phyloP scores from a whole-genome alignment of 2,329 filamentous ascomycete genomes.

The Hirsutella rhossiliensis region DNA sequence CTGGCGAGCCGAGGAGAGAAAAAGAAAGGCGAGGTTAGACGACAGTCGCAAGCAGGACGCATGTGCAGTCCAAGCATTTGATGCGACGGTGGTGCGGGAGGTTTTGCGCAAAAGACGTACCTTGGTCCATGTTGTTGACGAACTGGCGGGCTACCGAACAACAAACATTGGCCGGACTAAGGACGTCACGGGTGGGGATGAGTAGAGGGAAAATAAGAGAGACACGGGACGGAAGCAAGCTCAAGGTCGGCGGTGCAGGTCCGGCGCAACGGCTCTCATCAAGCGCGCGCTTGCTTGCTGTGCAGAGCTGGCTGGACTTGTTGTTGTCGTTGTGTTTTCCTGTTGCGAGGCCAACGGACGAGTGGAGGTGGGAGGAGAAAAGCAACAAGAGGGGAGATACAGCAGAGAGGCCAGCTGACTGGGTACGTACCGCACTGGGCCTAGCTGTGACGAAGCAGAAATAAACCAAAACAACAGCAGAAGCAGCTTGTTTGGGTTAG shows the following conservation, averaged over 20 bases:
- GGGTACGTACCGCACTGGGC: constrained; percentile 6
- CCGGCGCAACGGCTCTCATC: constrained; percentile 4
- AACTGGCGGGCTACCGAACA: constrained; percentile 20
- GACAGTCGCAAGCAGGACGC: background rate
- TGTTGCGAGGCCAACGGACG: constrained; percentile 31
- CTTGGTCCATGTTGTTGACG: constrained; percentile 24
- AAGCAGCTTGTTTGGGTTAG: constrained; percentile 6
- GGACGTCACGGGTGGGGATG: background rate
- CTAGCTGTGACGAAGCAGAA: background rate
- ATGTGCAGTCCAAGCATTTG: constrained; percentile 1
- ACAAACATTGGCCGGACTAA: constrained; percentile 25
- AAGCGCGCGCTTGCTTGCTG: constrained; percentile 17
- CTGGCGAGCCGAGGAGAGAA: constrained; percentile 5
- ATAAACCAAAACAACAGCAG: constrained; percentile 3
- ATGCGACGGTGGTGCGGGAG: background rate
- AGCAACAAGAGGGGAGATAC: constrained; percentile 8
- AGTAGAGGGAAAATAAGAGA: constrained; percentile 4
- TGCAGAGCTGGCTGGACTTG: constrained; percentile 10
- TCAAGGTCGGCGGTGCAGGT: no score
- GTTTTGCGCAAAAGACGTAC: constrained; percentile 15
- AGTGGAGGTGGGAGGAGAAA: constrained; percentile 17
- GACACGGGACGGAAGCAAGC: constrained; percentile 1
- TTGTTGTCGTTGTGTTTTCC: constrained; percentile 29
- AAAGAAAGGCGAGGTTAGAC: constrained; percentile 1
- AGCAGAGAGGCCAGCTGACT: background rate